A percentile compares a stretch with the other conserved stretches of the same genome.
These are phyloP conservation scores for Liriodendron chinense DNA, from an alignment of 164 flowering plant species.

Conservation along the genomic window DNA sequence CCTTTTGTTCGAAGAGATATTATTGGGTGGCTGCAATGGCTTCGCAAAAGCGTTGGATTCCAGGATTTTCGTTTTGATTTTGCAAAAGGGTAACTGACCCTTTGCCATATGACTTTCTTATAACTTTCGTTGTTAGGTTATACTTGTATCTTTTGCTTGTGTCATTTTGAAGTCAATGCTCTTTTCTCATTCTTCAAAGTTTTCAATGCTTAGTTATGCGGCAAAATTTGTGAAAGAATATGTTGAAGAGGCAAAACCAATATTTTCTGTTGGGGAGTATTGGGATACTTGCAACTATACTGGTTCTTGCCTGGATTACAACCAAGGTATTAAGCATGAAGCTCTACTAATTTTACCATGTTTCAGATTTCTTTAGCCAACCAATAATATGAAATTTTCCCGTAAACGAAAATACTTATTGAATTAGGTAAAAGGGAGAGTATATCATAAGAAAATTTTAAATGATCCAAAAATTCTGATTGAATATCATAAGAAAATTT, in stretches of 20 bases:
- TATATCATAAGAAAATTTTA: not conserved
- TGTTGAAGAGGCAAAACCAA: conserved; percentile 70
- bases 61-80: conserved; percentile 98
- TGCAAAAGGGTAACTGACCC: conserved; percentile 70
- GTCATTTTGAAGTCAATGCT: conserved; percentile 2
- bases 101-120: not conserved
- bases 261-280: conserved; percentile 88
- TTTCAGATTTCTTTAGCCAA: not conserved
- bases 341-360: not conserved
- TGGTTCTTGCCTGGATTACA: conserved; percentile 57
- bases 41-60: conserved; percentile 65
- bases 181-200: not conserved
- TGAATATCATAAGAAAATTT: not conserved
- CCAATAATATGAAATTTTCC: not conserved
- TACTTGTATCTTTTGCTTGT: not conserved
- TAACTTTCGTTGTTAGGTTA: not conserved
- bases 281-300: conserved; percentile 93
- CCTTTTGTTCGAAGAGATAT: conserved; percentile 77
- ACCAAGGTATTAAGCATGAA: conserved; percentile 58
- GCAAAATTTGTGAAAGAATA: conserved; percentile 86
- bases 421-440: not conserved
- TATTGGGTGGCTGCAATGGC: conserved; percentile 74
- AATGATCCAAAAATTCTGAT: not conserved
- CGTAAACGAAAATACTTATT: no score
- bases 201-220: conserved; percentile 51